Evolutionary conservation across 2,329 filamentous ascomycete species (phyloP).

Genomic region (Fusarium clavum): DNA sequence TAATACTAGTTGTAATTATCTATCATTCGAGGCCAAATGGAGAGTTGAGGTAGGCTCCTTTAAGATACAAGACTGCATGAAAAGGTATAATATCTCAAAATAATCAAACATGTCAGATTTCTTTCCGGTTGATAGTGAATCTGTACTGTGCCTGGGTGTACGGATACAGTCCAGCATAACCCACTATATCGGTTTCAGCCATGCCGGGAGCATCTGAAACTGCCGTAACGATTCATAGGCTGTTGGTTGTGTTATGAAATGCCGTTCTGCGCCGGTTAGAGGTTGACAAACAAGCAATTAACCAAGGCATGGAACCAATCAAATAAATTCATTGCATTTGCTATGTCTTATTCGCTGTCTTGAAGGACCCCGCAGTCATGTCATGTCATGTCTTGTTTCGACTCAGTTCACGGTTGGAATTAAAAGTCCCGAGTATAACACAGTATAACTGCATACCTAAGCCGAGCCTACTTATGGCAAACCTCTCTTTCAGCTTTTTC

Average conservation of each 20-base stretch:
- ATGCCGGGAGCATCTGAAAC: not conserved
- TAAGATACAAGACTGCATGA: not conserved
- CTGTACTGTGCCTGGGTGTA: not conserved
- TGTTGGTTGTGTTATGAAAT: not conserved
- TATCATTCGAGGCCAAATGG: not conserved
- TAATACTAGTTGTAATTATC: not conserved
- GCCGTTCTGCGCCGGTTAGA: not conserved
- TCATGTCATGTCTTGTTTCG: slow-evolving; percentile 5
- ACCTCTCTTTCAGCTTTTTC: not conserved
- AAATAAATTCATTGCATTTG: not conserved
- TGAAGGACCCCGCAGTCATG: slow-evolving; percentile 31
- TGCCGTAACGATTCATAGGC: slow-evolving; percentile 15
- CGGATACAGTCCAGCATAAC: not conserved
- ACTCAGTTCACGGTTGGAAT: not conserved
- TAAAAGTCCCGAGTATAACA: not conserved
- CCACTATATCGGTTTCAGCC: slow-evolving; percentile 2
- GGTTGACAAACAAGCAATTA: not conserved
- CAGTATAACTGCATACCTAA: not conserved
- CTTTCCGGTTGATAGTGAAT: not conserved
- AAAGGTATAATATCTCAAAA: not conserved
- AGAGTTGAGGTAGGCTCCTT: not conserved
- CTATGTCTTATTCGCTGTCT: slow-evolving; percentile 16
- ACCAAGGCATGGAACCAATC: slow-evolving; percentile 7
- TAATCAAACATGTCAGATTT: not conserved
- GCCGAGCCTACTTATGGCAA: not conserved